Conservation (phyloP, 2,329 filamentous ascomycete genomes). For the Fusarium robinianum region DNA sequence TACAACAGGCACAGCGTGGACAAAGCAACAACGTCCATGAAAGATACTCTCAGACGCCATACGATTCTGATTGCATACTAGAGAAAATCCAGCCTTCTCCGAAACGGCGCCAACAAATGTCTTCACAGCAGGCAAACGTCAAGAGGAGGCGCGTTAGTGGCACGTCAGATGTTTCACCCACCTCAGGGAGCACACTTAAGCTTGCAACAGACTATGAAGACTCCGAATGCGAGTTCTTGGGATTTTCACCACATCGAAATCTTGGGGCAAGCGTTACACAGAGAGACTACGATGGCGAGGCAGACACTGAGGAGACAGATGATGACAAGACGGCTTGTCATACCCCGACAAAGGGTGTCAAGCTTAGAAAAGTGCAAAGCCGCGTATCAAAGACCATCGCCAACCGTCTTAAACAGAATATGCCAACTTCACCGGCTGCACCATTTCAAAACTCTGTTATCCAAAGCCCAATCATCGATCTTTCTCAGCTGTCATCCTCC, state of each 20-base stretch:
- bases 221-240: constrained; percentile 15
- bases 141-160: constrained; percentile 23
- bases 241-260: constrained; percentile 7
- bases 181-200: background rate
- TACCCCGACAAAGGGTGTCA: constrained; percentile 2
- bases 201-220: background rate
- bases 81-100: constrained; percentile 10
- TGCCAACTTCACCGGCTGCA: background rate
- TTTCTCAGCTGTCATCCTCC: constrained; percentile 13
- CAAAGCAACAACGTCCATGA: too few species aligned
- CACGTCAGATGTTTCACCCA: background rate
- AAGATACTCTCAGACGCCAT: too few species aligned
- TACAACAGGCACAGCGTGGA: too few species aligned
- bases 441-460: background rate
- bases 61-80: constrained; percentile 24
- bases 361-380: background rate
- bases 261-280: background rate
- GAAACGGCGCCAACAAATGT: background rate
- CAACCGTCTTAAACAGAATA: background rate
- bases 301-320: constrained; percentile 6
- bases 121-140: background rate
- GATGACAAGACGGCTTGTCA: background rate
- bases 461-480: constrained; percentile 10
- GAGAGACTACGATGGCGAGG: constrained; percentile 3
- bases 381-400: background rate